Percentiles rank a stretch among this genome's conserved stretches.
Conservation (phyloP, 208 protist genomes). For the Crithidia bombi region DNA sequence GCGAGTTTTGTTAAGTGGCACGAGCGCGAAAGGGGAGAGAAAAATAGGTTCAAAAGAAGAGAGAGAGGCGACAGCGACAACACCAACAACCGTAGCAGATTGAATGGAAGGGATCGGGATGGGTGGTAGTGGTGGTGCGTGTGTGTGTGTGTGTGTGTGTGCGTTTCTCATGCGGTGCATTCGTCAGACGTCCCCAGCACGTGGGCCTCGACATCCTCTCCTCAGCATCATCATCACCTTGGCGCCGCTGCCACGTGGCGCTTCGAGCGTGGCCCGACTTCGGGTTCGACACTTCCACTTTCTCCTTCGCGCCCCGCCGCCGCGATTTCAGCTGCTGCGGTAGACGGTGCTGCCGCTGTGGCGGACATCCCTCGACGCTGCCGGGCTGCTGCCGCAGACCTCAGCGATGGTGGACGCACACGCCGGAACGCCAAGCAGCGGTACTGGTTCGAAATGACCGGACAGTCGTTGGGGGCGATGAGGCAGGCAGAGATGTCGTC, state of each 20-base stretch:
- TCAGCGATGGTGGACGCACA: conserved; percentile 45
- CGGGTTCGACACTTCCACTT: neutral
- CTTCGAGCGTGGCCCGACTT: neutral
- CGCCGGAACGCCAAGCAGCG: conserved; percentile 64
- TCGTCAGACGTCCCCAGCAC: too few relatives aligned
- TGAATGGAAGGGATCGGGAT: too few relatives aligned
- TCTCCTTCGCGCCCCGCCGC: neutral
- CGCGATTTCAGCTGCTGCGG: neutral
- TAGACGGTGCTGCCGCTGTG: neutral
- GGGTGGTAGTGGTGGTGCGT: too few relatives aligned
- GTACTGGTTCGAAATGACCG: conserved; percentile 47
- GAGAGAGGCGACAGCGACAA: too few relatives aligned
- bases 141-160: neutral
- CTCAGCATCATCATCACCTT: neutral
- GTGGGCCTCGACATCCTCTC: neutral
- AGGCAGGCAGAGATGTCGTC: conserved; percentile 70
- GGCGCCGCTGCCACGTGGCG: too few relatives aligned
- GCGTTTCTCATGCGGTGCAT: too few relatives aligned
- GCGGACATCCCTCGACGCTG: too few relatives aligned
- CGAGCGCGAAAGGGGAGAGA: neutral
- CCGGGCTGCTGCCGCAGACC: neutral
- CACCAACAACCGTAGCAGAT: too few relatives aligned
- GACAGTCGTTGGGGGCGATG: conserved; percentile 64
- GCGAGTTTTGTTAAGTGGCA: too few relatives aligned
- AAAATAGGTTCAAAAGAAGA: neutral